Base-by-base conservation (phyloP, 805 yeast genomes). In the Lachancea dasiensis region DNA sequence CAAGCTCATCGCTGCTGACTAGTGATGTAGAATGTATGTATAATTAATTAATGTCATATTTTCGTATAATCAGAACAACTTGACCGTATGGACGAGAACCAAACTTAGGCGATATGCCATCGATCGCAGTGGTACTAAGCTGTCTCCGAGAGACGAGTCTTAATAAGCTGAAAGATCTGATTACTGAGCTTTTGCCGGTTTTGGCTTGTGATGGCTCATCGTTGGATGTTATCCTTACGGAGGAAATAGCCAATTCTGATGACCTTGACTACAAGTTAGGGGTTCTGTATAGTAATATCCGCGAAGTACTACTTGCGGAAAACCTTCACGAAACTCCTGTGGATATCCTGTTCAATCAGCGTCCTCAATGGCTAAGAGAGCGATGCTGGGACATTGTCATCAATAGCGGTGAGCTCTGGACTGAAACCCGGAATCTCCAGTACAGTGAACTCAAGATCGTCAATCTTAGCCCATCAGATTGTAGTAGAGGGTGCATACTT, bases 231-330 rank as follows among this genome's bases (percentile, higher is more conserved):
- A 42, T 58, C 18, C 27, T 58, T 10, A 13, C 44, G 23, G 46
- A 46, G 10, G 18, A 40, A 5, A 50, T 56, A 11, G 22, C 41
- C 10, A 45, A 51, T 14, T 48, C 54, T 3, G 29, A 36, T 6
- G 42, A 48, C 33, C 44, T 58, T 11, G 63, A 58, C 36, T 39
- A 44, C n/a, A 39, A 48, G 4, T 42, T 58, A 32, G 61, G 62
- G 8, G 43, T 43, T 11, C 36, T 58, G 5, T 58, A 58, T 34
- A 53, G 57, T 36, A 38, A 39, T n/a, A 39, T 47, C 2, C 45
- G 63, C 32, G 60, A 56, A 27, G 45, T 46, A 10, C 34, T 56
- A 6, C 38, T 56, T 23, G 32, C 36, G 10, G 30, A 41, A 27
- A 40, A 38, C 8, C 36, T 47, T 5, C 44, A 43, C 18, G 33